Evolutionary conservation across 805 yeast species (phyloP), one percentile per base, ranked within the genome.

Genomic region (Nakazawaea sp.): DNA sequence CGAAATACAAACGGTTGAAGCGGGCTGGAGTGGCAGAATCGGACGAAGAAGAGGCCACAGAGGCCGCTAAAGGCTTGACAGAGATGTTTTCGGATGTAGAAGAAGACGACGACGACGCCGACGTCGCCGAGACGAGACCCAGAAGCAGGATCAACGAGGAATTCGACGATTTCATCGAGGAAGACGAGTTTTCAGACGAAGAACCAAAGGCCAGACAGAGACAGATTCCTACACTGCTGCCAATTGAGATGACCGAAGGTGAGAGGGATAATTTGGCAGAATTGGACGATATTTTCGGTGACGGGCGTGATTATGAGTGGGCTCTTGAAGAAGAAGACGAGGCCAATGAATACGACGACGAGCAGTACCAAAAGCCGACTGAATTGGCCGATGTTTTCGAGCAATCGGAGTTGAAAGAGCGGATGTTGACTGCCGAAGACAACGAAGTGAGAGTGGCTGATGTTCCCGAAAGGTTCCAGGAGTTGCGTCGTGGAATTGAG

Each of bases 301-400:
- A 88, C 57, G 98, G 98, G 35, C 88, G 80, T 45, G 97, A 90
- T 53, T 92, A 92, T 59, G 96, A 86, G 40, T 92, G 98, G 97
- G 98, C 98, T 10, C 66, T 92, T 38, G 96, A 87, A 52, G 92
- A 86, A 20, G 96, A 89, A 61, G 78, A 74, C 43, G 80, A 72
- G 34, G 75, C 63, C 41, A 78, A 75, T n/a, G 71, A 67, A 33
- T 64, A 64, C n/a, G 78, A 66, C 31, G 52, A 55, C 8, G 64
- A 55, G 17, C 42, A 40, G 55, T 18, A 43, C 4, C 39, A 40
- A 8, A 57, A 55, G 13, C 68, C 77, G 20, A 67, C 72, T 3
- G 77, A 83, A 10, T 68, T 92, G 45, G 80, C 83, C 46, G 96
- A 92, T 52, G 95, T 92, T 25, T 92, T 92, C 51, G 98, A 92